These are phyloP conservation scores for Pyrenophora tritici-repentis DNA, from an alignment of 2,329 filamentous ascomycete genomes.

Conservation along the genomic window DNA sequence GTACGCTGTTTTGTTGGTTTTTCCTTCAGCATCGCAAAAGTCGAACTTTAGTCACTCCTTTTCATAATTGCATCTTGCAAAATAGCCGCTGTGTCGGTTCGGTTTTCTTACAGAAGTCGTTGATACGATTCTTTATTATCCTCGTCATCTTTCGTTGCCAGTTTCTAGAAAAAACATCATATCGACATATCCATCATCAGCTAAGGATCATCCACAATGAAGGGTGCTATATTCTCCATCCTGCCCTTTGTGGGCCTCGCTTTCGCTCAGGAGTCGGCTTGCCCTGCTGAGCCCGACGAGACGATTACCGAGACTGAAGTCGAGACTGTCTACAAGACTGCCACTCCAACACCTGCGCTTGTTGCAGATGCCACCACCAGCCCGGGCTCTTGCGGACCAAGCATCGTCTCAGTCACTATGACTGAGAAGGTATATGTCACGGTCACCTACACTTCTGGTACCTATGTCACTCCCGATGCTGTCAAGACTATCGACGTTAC, in stretches of 20 bases:
- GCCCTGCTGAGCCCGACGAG: constrained; percentile 13
- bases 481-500: constrained; percentile 14
- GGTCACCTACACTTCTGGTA: constrained; percentile 14
- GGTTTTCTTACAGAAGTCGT: constrained; percentile 26
- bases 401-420: constrained; percentile 25
- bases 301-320: constrained; percentile 24
- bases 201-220: constrained; percentile 26
- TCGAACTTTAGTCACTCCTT: constrained; percentile 21
- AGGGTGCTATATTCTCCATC: constrained; percentile 32
- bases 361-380: constrained; percentile 3
- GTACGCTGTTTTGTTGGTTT: constrained; percentile 6
- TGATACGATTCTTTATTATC: constrained; percentile 8
- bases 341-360: not conserved
- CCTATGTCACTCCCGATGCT: constrained; percentile 9
- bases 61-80: constrained; percentile 7
- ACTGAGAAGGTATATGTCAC: constrained; percentile 32
- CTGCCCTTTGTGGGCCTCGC: constrained; percentile 34
- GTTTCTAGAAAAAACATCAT: too few relatives aligned
- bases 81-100: constrained; percentile 38
- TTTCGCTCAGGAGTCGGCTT: constrained; percentile 28
- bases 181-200: constrained; percentile 1
- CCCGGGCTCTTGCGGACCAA: constrained; percentile 7
- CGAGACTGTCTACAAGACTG: constrained; percentile 14
- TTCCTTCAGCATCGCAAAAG: constrained; percentile 14
- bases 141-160: constrained; percentile 1